These are phyloP conservation scores for Saccharomyces hybrid DNA, from an alignment of 1,139 yeast genomes.

Conservation along the genomic window DNA sequence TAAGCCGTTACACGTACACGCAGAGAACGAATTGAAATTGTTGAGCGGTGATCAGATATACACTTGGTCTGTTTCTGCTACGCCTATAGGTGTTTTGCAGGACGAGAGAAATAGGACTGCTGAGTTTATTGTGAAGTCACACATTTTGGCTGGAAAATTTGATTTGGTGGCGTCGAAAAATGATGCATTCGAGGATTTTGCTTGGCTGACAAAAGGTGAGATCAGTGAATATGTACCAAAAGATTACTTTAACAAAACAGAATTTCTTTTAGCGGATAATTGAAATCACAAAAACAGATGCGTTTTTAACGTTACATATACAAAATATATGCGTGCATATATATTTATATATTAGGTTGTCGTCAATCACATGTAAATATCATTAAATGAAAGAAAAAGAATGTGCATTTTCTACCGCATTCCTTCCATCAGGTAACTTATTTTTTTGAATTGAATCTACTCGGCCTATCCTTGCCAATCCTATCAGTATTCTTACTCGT, in stretches of 20 bases:
- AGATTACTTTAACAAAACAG: conserved; percentile 47
- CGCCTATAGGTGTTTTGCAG: conserved; percentile 68
- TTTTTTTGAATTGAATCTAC: conserved; percentile 3
- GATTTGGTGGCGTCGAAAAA: conserved; percentile 39
- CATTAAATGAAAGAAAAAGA: background rate
- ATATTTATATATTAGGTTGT: background rate
- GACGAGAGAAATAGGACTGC: conserved; percentile 28
- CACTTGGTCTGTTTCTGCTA: conserved; percentile 82
- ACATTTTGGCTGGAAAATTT: conserved; percentile 82
- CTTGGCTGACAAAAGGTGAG: conserved; percentile 86
- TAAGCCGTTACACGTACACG: conserved; percentile 61
- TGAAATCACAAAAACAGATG: conserved; percentile 1
- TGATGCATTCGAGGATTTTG: conserved; percentile 38
- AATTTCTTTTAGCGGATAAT: conserved; percentile 39
- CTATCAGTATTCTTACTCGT: background rate
- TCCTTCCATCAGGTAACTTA: background rate
- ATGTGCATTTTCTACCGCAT: background rate
- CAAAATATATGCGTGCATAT: background rate
- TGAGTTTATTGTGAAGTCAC: conserved; percentile 71
- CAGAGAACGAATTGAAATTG: conserved; percentile 62
- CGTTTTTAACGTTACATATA: background rate
- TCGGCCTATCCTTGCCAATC: background rate
- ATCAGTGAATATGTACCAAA: conserved; percentile 46
- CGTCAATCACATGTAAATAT: conserved; percentile 7
- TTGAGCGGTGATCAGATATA: conserved; percentile 72